Evolutionary conservation across 2,329 filamentous ascomycete species (phyloP), one percentile per base, ranked within the genome.

Genomic region (Calonectria multiphialidica): DNA sequence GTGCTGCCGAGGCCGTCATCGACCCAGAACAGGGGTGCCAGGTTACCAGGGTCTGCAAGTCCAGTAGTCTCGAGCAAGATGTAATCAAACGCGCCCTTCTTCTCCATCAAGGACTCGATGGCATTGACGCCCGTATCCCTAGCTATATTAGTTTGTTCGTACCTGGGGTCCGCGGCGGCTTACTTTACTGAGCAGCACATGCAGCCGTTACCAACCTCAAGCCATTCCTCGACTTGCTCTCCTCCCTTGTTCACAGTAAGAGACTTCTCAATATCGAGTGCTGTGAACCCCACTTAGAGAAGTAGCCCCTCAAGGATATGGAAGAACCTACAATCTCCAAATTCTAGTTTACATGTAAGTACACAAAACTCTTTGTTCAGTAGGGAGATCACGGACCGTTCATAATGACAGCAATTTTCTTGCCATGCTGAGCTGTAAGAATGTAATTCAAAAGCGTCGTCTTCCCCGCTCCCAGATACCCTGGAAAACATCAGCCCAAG

Each of bases 141-240:
- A 55, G 0, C 23, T 7, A 25, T 33, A 49, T 85, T 71, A 85
- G 79, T 15, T 16, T 4, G 5, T n/a, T 23, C 6, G 6, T 10
- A 33, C 44, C 45, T 63, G 1, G 3, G 21, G 62, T 40, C 9
- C 16, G 8, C 21, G n/a, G 23, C 23, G 76, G 81, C 70, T 16
- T 87, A 96, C 92, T 98, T 99, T 79, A 98, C 96, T 3, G 95
- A 98, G 85, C 97, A 99, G 86, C 97, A 99, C 76, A 99, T 95
- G 82, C 97, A 99, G 74, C 97, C 97, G 78, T 99, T 99, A 65
- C 95, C 95, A 66, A 99, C 92, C 74, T 98, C 96, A 33, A 99
- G 91, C 94, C 97, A 99, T 87, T 98, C 95, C 81, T 97, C 93
- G 8, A 96, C 94, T 80, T 95, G 90, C 80, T 96, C 91, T 45